phyloP scores from a whole-genome alignment of 2,329 filamentous ascomycete genomes.

The Penicillium sp. region DNA sequence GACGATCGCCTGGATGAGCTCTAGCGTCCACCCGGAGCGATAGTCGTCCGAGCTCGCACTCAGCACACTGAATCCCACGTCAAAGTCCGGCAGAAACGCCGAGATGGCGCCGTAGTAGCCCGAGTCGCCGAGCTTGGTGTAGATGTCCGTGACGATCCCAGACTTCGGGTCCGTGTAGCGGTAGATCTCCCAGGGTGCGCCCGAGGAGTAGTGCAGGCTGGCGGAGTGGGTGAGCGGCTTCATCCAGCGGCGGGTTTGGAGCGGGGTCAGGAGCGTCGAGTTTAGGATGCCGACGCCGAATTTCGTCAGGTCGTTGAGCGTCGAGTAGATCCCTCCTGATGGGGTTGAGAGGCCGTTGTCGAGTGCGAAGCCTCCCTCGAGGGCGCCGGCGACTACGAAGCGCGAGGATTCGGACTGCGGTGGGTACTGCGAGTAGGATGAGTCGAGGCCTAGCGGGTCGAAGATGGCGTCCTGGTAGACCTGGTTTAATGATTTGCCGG shows the following conservation, averaged over 20 bases:
- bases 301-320: constrained; percentile 44
- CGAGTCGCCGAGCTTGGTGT: constrained; percentile 51
- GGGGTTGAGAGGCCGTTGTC: constrained; percentile 21
- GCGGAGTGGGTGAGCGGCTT: constrained; percentile 48
- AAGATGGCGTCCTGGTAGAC: constrained; percentile 50
- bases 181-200: constrained; percentile 50
- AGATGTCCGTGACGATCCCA: constrained; percentile 37
- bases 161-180: constrained; percentile 35
- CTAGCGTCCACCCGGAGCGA: constrained; percentile 8
- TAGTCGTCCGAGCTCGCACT: constrained; percentile 34
- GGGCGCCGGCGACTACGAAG: constrained; percentile 24
- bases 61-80: constrained; percentile 47
- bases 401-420: constrained; percentile 18
- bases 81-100: constrained; percentile 50
- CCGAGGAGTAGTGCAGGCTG: constrained; percentile 45
- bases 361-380: neutral
- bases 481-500: constrained; percentile 46
- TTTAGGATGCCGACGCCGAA: constrained; percentile 40
- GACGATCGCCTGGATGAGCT: constrained; percentile 34
- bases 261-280: constrained; percentile 40
- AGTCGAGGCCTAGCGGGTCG: constrained; percentile 49
- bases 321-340: constrained; percentile 33
- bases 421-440: constrained; percentile 45
- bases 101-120: constrained; percentile 46
- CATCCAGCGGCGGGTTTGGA: constrained; percentile 46